Evolutionary conservation across 257 asterid species (phyloP).

Genomic region (Salvia splendens): DNA sequence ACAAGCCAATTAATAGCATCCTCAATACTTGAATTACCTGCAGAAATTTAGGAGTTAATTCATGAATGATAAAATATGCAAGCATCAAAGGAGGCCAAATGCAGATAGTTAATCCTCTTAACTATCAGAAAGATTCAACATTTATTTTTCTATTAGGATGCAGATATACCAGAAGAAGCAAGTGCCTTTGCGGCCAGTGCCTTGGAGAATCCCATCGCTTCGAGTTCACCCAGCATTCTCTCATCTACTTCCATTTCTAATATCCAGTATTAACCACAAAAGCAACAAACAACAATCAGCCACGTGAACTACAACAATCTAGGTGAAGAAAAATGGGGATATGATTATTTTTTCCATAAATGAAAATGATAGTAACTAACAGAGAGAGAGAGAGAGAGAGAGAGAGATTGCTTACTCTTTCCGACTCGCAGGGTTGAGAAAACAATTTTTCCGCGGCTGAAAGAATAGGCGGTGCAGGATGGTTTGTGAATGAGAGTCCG

Average conservation of each 20-base stretch:
- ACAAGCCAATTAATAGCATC: slow-evolving; percentile 70
- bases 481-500: slow-evolving; percentile 30
- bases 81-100: too few species aligned
- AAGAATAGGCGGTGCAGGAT: slow-evolving; percentile 22
- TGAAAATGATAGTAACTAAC: neutral
- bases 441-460: slow-evolving; percentile 18
- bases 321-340: neutral
- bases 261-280: neutral
- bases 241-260: slow-evolving; percentile 52
- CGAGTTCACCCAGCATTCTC: slow-evolving; percentile 61
- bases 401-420: slow-evolving; percentile 8
- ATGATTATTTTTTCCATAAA: neutral
- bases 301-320: neutral
- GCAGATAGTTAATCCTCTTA: too few species aligned
- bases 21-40: slow-evolving; percentile 74
- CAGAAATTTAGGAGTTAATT: slow-evolving; percentile 8
- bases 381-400: neutral
- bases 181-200: slow-evolving; percentile 60
- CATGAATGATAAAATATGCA: neutral
- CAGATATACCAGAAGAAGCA: slow-evolving; percentile 51
- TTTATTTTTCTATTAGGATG: neutral
- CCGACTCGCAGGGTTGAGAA: slow-evolving; percentile 9
- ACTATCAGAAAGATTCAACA: neutral
- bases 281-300: slow-evolving; percentile 13
- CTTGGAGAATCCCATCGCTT: slow-evolving; percentile 69